phyloP scores from a whole-genome alignment of 106 monocot genomes.

The Dendrobium huoshanense region DNA sequence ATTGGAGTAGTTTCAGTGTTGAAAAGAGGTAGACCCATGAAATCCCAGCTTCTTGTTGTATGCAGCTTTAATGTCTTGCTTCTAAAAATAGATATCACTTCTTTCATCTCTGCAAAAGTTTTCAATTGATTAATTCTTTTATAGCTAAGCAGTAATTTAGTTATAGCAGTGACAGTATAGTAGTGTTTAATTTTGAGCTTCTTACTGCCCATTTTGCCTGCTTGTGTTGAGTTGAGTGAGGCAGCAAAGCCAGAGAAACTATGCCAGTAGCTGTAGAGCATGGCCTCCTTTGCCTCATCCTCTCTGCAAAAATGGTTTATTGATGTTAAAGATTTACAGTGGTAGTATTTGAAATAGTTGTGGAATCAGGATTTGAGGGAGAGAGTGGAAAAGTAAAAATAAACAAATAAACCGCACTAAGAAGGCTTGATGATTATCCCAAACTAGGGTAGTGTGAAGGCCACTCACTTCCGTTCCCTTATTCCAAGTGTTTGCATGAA shows the following conservation, averaged over 20 bases:
- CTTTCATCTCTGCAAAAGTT: constrained; percentile 36
- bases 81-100: constrained; percentile 64
- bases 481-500: no score
- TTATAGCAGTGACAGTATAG: neutral
- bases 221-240: constrained; percentile 61
- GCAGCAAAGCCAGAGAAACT: constrained; percentile 89
- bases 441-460: no score
- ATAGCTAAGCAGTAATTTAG: neutral
- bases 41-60: constrained; percentile 88
- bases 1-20: constrained; percentile 4
- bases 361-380: neutral
- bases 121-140: neutral
- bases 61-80: constrained; percentile 52
- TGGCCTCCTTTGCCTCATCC: constrained; percentile 55
- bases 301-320: constrained; percentile 24
- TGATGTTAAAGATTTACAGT: neutral
- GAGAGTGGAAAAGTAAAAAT: neutral
- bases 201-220: constrained; percentile 47
- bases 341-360: neutral
- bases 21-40: constrained; percentile 60
- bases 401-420: neutral
- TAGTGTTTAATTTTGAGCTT: neutral
- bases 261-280: constrained; percentile 67
- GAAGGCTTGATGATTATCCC: no score
- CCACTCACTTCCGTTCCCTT: no score